phyloP scores from a whole-genome alignment of 1,139 yeast genomes.

The Geotrichum restrictum region DNA sequence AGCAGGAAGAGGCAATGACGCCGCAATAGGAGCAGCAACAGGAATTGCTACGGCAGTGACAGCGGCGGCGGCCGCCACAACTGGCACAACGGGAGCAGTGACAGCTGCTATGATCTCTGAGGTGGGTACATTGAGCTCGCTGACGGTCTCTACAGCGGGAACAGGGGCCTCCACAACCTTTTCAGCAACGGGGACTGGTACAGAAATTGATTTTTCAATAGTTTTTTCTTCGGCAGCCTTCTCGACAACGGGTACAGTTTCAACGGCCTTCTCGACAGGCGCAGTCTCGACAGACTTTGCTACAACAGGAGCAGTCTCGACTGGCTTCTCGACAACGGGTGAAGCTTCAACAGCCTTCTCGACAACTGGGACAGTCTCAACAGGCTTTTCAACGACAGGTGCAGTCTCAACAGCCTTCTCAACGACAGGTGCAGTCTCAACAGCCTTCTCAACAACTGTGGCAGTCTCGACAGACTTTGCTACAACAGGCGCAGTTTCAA shows the following conservation, averaged over 20 bases:
- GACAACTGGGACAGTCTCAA: slow-evolving; percentile 7
- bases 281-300: not conserved
- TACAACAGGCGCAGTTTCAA: not conserved
- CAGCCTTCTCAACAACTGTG: not conserved
- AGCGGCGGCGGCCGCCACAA: not conserved
- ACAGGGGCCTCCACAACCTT: not conserved
- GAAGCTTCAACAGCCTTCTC: slow-evolving; percentile 1
- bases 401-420: not conserved
- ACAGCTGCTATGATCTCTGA: slow-evolving; percentile 4
- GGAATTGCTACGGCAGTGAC: slow-evolving; percentile 4
- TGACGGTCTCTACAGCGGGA: not conserved
- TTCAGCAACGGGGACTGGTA: not conserved
- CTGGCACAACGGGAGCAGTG: not conserved
- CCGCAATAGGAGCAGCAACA: not conserved
- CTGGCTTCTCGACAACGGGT: not conserved
- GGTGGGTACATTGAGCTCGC: not conserved
- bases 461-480: not conserved
- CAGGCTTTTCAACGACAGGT: not conserved
- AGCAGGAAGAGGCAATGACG: not conserved
- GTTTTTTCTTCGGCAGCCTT: not conserved
- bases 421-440: not conserved
- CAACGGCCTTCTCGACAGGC: not conserved
- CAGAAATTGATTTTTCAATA: not conserved
- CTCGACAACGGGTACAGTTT: slow-evolving; percentile 2
- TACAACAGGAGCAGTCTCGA: not conserved